Base-by-base conservation (phyloP, 73 alveolate species). In the Paramecium pentaurelia region DNA sequence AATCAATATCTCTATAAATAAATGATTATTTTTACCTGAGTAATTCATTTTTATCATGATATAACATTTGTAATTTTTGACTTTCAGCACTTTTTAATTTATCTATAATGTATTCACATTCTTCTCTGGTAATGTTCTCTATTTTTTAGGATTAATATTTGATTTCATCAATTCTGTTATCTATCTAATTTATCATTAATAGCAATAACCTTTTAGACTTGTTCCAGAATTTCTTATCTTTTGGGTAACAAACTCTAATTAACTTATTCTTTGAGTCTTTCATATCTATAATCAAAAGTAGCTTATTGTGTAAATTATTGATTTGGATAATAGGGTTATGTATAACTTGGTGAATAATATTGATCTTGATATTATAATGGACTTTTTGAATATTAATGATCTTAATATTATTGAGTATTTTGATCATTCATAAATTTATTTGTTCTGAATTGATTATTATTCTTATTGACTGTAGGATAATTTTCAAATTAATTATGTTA, bases 141-240 rank as follows among this genome's bases (percentile, higher is more conserved):
- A 75, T 75, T 75, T 75, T 75, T 75, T 75, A 75, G 22, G 58
- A 16, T 18, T 36, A 8, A 36, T 16, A 75, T 42, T 75, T 30
- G 34, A 75, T 75, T 75, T 75, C 58, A 30, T 75, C 64, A n/a
- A 75, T 75, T 75, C 88, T 75, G 36, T 75, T 27, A 36, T 75
- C 88, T 38, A 75, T 38, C 88, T 75, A 38, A 38, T 36, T 22
- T 38, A 38, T 38, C 22, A 68, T 75, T 14, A 38, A 75, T 38
- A 30, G 34, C 47, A 75, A 75, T 75, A 28, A 75, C 88, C 60
- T 42, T 75, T 75, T 37, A 42, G 40, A 75, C 38, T 75, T 75
- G 37, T 38, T 30, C 47, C 14, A 75, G 3, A 5, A 75, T 36
- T 32, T 75, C 60, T 37, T 12, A 36, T 38, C 47, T 75, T 42